A percentile compares a stretch with the other conserved stretches of the same genome.
These are phyloP conservation scores for Drechslerella dactyloides DNA, from an alignment of 2,329 filamentous ascomycete species.

Conservation along the genomic window DNA sequence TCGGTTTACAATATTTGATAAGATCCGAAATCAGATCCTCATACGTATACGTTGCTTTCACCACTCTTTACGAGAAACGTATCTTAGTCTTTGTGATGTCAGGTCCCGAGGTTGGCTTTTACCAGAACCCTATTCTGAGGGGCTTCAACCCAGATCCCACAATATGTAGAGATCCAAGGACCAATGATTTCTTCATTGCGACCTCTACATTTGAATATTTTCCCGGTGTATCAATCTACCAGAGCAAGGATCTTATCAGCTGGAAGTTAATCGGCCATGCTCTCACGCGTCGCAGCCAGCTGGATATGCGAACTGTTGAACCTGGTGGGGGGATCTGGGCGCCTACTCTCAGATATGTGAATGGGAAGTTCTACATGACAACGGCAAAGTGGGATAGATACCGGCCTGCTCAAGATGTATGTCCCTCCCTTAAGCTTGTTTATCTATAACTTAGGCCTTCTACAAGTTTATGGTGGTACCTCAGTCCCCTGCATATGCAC, in stretches of 20 bases:
- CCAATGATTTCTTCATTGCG: slow-evolving; percentile 66
- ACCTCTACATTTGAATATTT: slow-evolving; percentile 71
- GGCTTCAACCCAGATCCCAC: slow-evolving; percentile 71
- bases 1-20: no score
- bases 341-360: slow-evolving; percentile 63
- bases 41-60: no score
- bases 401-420: slow-evolving; percentile 43
- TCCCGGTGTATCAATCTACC: slow-evolving; percentile 68
- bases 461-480: no score
- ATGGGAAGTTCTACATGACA: slow-evolving; percentile 48
- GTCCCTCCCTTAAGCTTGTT: no score
- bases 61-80: no score
- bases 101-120: slow-evolving; percentile 23
- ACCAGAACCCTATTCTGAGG: slow-evolving; percentile 64
- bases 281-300: slow-evolving; percentile 62
- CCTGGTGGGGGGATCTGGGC: slow-evolving; percentile 71
- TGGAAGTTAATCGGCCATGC: slow-evolving; percentile 65
- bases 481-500: no score
- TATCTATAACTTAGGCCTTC: no score
- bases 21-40: no score
- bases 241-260: slow-evolving; percentile 63
- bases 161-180: slow-evolving; percentile 59
- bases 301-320: slow-evolving; percentile 64
- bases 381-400: slow-evolving; percentile 48
- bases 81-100: slow-evolving; percentile 12